Evolutionary conservation across 805 yeast genomes (phyloP), one percentile per base, ranked within the genome.

Genomic region (Saccharomycopsis sp.): DNA sequence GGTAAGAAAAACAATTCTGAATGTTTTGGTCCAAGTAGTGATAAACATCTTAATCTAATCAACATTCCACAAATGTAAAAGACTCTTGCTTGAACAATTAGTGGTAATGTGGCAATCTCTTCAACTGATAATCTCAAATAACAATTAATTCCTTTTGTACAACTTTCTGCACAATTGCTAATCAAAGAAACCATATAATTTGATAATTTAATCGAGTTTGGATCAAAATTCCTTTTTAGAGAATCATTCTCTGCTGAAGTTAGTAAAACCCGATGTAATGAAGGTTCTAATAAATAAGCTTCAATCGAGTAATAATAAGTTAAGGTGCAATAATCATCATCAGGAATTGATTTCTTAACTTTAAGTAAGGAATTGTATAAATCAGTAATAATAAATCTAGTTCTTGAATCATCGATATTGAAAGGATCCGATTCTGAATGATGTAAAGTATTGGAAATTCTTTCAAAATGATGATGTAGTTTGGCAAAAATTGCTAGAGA

Each of bases 11-110:
- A 67, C 34, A 64, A 63, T 25, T 64, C 70, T 23, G 52, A 57
- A 30, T 62, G 53, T 17, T 66, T 57, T 1, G 80, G 78, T 4
- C 75, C 58, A 10, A 76, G 65, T 10, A 77, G 54, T n/a, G 71
- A 66, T 34, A 73, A 58, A 54, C 69, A 76, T 26, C 84, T 57
- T 32, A 76, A 55, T 40, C 80, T 64, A 40, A 78, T 56, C 21
- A 78, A 59, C 67, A 76, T 69, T 5, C 85, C 86, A 0, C 78
- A 73, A 1, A 79, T 74, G 51, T 76, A 77, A n/a, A 76, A 66
- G 28, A 76, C 61, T 48, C 84, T 62, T 2, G 79, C 62, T 25
- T 69, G 66, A 47, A 70, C 73, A 41, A 72, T 67, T 32, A 77
- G 57, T 3, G 88, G 88, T 42, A 73, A 61, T 2, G 68, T 57